These are phyloP conservation scores for Hordeum vulgare DNA, from an alignment of 176 grass and related monocot species.

Conservation along the genomic window MorexV3_pseudomolecules_assembly NC_058524.1:68102660-68103159, in stretches of 20 bases:
- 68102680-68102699: background rate
- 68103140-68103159: slow-evolving; percentile 81
- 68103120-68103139: slow-evolving; percentile 82
- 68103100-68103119: slow-evolving; percentile 74
- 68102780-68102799: background rate
- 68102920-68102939: slow-evolving; percentile 51
- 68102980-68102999: slow-evolving; percentile 67
- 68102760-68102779: background rate
- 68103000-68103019: slow-evolving; percentile 91
- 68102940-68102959: slow-evolving; percentile 93
- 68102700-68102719: background rate
- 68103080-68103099: slow-evolving; percentile 68
- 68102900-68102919: slow-evolving; percentile 36
- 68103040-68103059: slow-evolving; percentile 85
- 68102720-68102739: background rate
- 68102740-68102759: background rate
- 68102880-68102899: slow-evolving; percentile 36
- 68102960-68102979: slow-evolving; percentile 88
- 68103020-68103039: slow-evolving; percentile 77
- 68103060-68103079: slow-evolving; percentile 86
- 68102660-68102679: background rate
- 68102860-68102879: background rate
- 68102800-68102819: background rate
- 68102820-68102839: background rate
- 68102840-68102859: background rate